phyloP scores from a whole-genome alignment of 805 yeast species.

The Candida nitratophila region DNA sequence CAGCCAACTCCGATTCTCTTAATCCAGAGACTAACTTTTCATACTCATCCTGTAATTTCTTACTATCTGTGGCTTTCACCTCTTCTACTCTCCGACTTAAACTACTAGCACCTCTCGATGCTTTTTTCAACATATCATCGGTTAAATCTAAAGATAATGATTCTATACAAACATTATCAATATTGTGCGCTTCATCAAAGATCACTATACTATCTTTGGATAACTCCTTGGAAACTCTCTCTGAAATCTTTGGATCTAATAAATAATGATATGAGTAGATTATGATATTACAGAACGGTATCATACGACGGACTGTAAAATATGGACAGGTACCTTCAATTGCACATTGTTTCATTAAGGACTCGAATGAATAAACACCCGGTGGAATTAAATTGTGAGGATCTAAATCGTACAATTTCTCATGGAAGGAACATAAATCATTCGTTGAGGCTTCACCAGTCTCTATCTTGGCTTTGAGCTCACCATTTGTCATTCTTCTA shows the following conservation, averaged over 20 bases:
- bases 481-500: slow-evolving; percentile 90
- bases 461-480: slow-evolving; percentile 60
- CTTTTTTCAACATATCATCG: slow-evolving; percentile 79
- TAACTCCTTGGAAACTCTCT: slow-evolving; percentile 85
- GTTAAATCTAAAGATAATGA: slow-evolving; percentile 88
- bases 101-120: slow-evolving; percentile 79
- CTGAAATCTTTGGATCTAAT: slow-evolving; percentile 95
- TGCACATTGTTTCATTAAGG: slow-evolving; percentile 69
- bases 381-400: slow-evolving; percentile 85
- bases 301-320: slow-evolving; percentile 97
- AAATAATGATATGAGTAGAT: slow-evolving; percentile 96
- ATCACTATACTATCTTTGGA: slow-evolving; percentile 91
- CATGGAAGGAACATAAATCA: slow-evolving; percentile 81
- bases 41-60: slow-evolving; percentile 82
- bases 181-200: slow-evolving; percentile 98
- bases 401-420: slow-evolving; percentile 76
- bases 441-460: slow-evolving; percentile 49
- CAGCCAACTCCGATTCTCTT: slow-evolving; percentile 66
- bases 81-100: slow-evolving; percentile 78
- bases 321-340: slow-evolving; percentile 86
- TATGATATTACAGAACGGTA: slow-evolving; percentile 85
- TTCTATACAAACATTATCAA: slow-evolving; percentile 97
- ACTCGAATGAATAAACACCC: slow-evolving; percentile 94
- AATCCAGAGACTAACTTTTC: slow-evolving; percentile 86
- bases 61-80: slow-evolving; percentile 76